These are phyloP conservation scores for Chlorella sp. DNA, from an alignment of 139 green algal species.

Conservation along the genomic window DNA sequence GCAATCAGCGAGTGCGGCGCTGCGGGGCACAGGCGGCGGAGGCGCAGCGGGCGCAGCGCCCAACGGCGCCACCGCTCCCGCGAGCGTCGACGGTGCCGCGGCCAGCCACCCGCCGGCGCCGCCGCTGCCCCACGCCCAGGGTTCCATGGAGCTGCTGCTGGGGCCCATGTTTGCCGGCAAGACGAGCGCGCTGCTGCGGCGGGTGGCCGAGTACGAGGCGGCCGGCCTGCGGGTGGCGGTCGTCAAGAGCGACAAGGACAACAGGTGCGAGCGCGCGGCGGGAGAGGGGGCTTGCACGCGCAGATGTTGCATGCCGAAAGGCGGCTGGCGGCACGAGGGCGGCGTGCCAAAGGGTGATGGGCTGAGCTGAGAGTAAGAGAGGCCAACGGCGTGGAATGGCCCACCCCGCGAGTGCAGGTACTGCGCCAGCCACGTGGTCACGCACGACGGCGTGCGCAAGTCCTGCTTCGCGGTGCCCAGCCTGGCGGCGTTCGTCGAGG, in stretches of 20 bases:
- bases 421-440: slow-evolving; percentile 35
- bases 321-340: too few relatives aligned
- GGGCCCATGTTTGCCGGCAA: slow-evolving; percentile 85
- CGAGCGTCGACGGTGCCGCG: not conserved
- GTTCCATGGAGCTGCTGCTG: slow-evolving; percentile 64
- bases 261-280: too few relatives aligned
- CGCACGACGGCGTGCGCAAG: slow-evolving; percentile 47
- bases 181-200: slow-evolving; percentile 61
- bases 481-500: slow-evolving; percentile 26
- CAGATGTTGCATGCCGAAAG: too few relatives aligned
- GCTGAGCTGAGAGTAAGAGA: too few relatives aligned
- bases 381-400: too few relatives aligned
- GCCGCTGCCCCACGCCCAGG: slow-evolving; percentile 10
- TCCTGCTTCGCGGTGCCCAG: slow-evolving; percentile 31
- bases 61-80: too few relatives aligned
- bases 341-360: too few relatives aligned
- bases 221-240: slow-evolving; percentile 47
- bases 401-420: too few relatives aligned
- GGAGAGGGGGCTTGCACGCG: too few relatives aligned
- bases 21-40: too few relatives aligned
- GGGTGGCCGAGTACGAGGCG: slow-evolving; percentile 40
- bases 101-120: not conserved
- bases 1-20: too few relatives aligned
- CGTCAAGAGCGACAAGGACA: slow-evolving; percentile 69
- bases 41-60: too few relatives aligned